These are phyloP conservation scores for Globomyces pollinis-pini DNA, from an alignment of 192 early-diverging fungal species.

Conservation along the genomic window DNA sequence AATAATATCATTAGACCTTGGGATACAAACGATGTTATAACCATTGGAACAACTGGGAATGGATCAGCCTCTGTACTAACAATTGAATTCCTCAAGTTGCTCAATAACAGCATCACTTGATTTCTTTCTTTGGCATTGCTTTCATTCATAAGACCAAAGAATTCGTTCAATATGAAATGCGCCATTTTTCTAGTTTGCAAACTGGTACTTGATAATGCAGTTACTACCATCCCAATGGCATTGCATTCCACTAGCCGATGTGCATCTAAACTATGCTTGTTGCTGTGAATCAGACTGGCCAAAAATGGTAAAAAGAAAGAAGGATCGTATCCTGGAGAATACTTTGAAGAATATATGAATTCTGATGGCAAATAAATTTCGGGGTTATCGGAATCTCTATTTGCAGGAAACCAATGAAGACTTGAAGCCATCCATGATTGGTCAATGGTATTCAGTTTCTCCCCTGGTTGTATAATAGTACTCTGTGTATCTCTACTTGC, in stretches of 20 bases:
- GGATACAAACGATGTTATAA: conserved; percentile 61
- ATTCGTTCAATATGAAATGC: conserved; percentile 60
- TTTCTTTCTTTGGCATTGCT: conserved; percentile 54
- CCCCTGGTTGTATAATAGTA: conserved; percentile 31
- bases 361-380: conserved; percentile 11
- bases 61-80: conserved; percentile 26
- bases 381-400: background rate
- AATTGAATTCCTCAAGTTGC: conserved; percentile 64
- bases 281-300: conserved; percentile 37
- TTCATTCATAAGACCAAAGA: conserved; percentile 43
- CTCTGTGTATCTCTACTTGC: conserved; percentile 30
- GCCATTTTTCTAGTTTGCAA: conserved; percentile 49
- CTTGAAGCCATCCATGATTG: conserved; percentile 55
- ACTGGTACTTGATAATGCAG: conserved; percentile 48
- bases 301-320: conserved; percentile 66
- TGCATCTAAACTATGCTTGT: conserved; percentile 46
- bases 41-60: conserved; percentile 30
- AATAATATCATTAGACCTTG: conserved; percentile 53
- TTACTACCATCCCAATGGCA: conserved; percentile 59
- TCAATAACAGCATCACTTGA: conserved; percentile 61
- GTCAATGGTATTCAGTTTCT: conserved; percentile 56
- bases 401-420: conserved; percentile 43
- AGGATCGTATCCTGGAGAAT: conserved; percentile 52
- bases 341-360: background rate
- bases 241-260: conserved; percentile 61